phyloP scores from a whole-genome alignment of 1,139 yeast species.

The Nakaseomyces bracarensis region DNA sequence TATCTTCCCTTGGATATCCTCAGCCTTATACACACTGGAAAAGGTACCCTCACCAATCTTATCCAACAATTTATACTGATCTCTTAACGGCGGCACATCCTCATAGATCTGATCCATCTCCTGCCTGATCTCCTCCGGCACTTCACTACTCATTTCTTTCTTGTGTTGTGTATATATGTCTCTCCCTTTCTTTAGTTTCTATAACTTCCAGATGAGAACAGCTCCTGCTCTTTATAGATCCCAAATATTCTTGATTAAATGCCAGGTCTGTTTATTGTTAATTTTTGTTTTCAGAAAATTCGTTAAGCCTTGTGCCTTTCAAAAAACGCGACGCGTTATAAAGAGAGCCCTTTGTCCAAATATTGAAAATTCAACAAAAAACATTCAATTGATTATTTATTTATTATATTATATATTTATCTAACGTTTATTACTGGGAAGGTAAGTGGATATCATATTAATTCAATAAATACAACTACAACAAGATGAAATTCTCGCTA shows the following conservation, averaged over 20 bases:
- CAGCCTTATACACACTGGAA: conserved; percentile 84
- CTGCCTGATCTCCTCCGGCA: conserved; percentile 43
- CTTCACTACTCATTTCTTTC: conserved; percentile 12
- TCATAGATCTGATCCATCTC: conserved; percentile 60
- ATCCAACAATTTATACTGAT: conserved; percentile 59
- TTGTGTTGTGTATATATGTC: background rate
- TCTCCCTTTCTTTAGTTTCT: background rate
- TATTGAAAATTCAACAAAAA: no score
- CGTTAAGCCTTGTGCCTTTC: no score
- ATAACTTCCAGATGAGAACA: no score
- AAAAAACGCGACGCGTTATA: no score
- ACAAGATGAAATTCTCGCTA: background rate
- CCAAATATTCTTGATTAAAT: no score
- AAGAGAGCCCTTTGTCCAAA: no score
- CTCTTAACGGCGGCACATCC: conserved; percentile 54
- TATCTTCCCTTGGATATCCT: conserved; percentile 39
- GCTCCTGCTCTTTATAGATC: no score
- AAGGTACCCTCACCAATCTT: conserved; percentile 96
- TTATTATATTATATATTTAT: no score
- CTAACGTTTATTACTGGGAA: background rate
- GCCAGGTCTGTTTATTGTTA: no score
- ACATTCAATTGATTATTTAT: no score
- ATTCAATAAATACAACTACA: background rate
- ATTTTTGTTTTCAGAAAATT: no score
- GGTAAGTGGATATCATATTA: background rate